phyloP scores from a whole-genome alignment of 495 filamentous ascomycete genomes.

The Podospora didyma region DNA sequence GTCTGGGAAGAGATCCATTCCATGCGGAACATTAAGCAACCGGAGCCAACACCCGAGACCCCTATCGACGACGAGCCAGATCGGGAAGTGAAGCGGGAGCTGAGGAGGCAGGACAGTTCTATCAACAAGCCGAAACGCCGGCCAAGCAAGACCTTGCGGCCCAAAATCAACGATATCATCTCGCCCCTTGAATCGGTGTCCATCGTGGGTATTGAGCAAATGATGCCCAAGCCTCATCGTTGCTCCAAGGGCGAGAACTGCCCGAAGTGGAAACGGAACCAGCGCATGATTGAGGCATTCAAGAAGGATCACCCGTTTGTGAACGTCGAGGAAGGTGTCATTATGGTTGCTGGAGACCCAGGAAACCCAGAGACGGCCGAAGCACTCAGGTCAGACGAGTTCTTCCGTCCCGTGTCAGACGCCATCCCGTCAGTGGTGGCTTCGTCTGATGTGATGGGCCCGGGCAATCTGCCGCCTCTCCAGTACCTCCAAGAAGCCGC shows the following conservation, averaged over 20 bases:
- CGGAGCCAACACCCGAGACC: slow-evolving; percentile 52
- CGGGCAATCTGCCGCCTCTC: slow-evolving; percentile 54
- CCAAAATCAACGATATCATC: slow-evolving; percentile 58
- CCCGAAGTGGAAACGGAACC: slow-evolving; percentile 70
- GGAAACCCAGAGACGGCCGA: slow-evolving; percentile 64
- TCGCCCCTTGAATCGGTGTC: slow-evolving; percentile 78
- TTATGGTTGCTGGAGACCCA: slow-evolving; percentile 65
- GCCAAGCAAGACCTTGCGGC: slow-evolving; percentile 37
- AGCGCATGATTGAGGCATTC: slow-evolving; percentile 62
- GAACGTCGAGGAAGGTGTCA: slow-evolving; percentile 52
- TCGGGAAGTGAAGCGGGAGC: slow-evolving; percentile 36
- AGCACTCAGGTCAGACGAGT: slow-evolving; percentile 39
- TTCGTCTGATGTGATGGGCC: slow-evolving; percentile 83
- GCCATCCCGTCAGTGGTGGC: slow-evolving; percentile 76
- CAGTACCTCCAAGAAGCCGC: slow-evolving; percentile 65
- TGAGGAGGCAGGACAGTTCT: slow-evolving; percentile 34
- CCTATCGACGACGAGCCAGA: slow-evolving; percentile 53
- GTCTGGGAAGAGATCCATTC: slow-evolving; percentile 80
- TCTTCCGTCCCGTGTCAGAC: slow-evolving; percentile 56
- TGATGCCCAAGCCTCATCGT: slow-evolving; percentile 76
- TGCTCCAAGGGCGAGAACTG: slow-evolving; percentile 92
- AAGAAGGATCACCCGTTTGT: slow-evolving; percentile 65
- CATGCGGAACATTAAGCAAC: slow-evolving; percentile 57
- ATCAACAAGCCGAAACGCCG: slow-evolving; percentile 31
- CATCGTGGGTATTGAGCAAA: slow-evolving; percentile 87